Base-by-base conservation (phyloP, 2,329 filamentous ascomycete species). In the Fusarium napiforme region DNA sequence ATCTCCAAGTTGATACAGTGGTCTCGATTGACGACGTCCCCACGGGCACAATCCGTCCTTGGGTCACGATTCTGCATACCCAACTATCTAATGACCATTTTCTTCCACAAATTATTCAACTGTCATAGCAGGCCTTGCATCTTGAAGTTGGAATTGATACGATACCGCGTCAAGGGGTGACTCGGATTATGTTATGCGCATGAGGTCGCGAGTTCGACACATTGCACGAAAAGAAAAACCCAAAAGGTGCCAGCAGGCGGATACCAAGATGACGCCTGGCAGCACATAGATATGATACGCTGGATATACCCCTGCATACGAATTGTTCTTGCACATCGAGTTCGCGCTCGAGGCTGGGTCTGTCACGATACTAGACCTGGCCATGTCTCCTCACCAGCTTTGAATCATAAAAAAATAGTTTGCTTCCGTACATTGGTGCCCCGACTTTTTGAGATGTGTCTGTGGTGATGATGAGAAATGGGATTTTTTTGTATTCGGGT, bases 281-380 rank as follows among this genome's bases (percentile, higher is more conserved):
- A 70, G 74, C 76, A 77, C 75, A 77, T 78, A 78, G 76, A 78
- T 75, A 78, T 76, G 76, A 78, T 67, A 78, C 74, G 76, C 76
- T 78, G 76, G 76, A 78, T 78, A 78, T 78, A 78, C 76, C 76
- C 75, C 73, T 76, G 71, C 76, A 77, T 77, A 78, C 72, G 75
- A 78, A 77, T 71, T 67, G 72, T 76, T 77, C 67, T 73, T 77
- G 69, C 75, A 61, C 60, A 64, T 72, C 68, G 72, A 77, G 71
- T 75, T 75, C 68, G 67, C 65, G 56, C 74, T 74, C 65, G 74
- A 75, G 75, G 72, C 56, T 67, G 57, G 74, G 75, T 77, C 75
- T 77, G 64, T 76, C 69, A 77, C 70, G 75, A 73, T 77, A 68
- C 70, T 74, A 77, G 75, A 77, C 75, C 75, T 64, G 26, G 37